Conservation (phyloP, 2,329 filamentous ascomycete genomes). For the Lachnellula occidentalis region DNA sequence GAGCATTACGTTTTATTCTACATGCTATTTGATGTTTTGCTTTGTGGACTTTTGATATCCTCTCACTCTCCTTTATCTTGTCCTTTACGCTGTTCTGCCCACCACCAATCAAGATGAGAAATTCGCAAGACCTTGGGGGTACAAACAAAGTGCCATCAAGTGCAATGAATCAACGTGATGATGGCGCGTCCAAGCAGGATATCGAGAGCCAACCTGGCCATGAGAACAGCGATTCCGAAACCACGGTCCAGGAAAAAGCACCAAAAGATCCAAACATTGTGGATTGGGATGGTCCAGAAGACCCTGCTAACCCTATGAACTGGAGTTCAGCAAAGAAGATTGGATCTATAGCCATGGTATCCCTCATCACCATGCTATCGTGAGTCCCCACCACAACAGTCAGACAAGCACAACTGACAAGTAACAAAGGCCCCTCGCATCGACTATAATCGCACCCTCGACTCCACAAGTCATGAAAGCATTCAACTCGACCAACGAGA, state of each 20-base stretch:
- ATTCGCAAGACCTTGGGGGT: no score
- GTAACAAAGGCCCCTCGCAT: conserved; percentile 35
- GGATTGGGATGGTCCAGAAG: conserved; percentile 5
- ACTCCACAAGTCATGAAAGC: conserved; percentile 37
- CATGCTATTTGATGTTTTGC: no score
- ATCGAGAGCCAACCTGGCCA: not conserved
- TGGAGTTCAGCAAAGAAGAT: conserved; percentile 12
- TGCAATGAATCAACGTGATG: not conserved
- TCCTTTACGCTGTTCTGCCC: no score
- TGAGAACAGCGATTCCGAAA: not conserved
- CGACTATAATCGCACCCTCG: conserved; percentile 44
- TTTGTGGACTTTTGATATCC: no score
- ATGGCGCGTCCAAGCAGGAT: not conserved
- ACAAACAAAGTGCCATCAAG: no score
- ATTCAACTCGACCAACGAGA: conserved; percentile 11
- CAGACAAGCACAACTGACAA: not conserved
- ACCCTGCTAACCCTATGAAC: conserved; percentile 16
- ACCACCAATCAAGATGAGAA: no score
- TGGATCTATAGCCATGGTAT: conserved; percentile 12
- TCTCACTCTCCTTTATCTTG: no score
- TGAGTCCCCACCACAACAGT: conserved; percentile 7
- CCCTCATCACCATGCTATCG: conserved; percentile 18
- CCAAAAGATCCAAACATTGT: not conserved
- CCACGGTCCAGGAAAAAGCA: not conserved
- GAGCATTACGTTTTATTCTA: no score